A percentile compares a stretch with the other conserved stretches of the same genome.
These are phyloP conservation scores for Dactylellina cionopaga DNA, from an alignment of 2,329 filamentous ascomycete species.

Conservation along the genomic window DNA sequence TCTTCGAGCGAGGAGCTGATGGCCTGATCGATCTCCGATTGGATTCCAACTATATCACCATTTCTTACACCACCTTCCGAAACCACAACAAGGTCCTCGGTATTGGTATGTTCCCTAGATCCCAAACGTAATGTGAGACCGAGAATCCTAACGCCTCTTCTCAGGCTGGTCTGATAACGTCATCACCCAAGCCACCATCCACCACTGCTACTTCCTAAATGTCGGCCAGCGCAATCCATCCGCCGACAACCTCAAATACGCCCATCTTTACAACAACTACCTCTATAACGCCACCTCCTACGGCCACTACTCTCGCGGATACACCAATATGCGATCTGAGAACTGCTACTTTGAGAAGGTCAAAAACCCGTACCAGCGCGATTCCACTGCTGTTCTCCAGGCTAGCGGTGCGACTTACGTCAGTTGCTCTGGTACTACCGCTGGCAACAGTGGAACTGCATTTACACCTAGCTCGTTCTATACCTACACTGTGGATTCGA, in stretches of 20 bases:
- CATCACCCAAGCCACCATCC: conserved; percentile 54
- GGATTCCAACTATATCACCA: conserved; percentile 56
- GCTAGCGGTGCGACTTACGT: conserved; percentile 53
- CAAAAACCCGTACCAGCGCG: conserved; percentile 54
- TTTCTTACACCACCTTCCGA: conserved; percentile 54
- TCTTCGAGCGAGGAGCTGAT: conserved; percentile 54
- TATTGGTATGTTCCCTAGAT: conserved; percentile 34
- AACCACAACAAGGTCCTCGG: conserved; percentile 57
- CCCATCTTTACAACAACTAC: conserved; percentile 55
- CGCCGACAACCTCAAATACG: conserved; percentile 55
- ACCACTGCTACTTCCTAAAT: conserved; percentile 56
- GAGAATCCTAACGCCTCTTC: too few relatives aligned
- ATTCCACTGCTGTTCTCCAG: conserved; percentile 51
- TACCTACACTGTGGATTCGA: conserved; percentile 53
- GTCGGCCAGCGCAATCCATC: conserved; percentile 55
- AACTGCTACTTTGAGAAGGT: conserved; percentile 55
- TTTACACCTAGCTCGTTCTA: conserved; percentile 54
- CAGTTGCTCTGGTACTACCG: conserved; percentile 52
- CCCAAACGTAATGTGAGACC: neutral
- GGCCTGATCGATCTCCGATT: conserved; percentile 55
- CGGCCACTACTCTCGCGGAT: conserved; percentile 55
- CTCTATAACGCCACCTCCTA: conserved; percentile 55
- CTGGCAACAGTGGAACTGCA: conserved; percentile 53
- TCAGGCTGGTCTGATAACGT: conserved; percentile 55
- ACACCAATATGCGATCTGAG: conserved; percentile 54